phyloP scores from a whole-genome alignment of 2,329 filamentous ascomycete genomes.

The Aspergillus pseudoglaucus region DNA sequence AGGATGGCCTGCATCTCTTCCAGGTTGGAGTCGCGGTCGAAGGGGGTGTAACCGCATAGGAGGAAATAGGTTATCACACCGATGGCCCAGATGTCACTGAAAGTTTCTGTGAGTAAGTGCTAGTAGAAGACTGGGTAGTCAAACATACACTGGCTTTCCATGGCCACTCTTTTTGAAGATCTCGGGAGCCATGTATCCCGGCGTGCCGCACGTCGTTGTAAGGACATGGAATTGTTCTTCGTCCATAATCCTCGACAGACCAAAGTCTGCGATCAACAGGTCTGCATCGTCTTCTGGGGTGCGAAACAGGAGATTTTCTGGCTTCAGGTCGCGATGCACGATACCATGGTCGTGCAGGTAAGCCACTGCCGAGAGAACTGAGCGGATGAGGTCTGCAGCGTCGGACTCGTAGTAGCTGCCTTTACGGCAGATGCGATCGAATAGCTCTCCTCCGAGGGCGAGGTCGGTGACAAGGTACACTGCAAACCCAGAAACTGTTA shows the following conservation, averaged over 20 bases:
- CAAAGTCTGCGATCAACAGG: slow-evolving; percentile 94
- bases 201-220: slow-evolving; percentile 95
- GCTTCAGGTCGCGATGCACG: slow-evolving; percentile 94
- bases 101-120: background rate
- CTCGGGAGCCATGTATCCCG: slow-evolving; percentile 98
- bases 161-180: slow-evolving; percentile 99
- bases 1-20: slow-evolving; percentile 99
- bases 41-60: slow-evolving; percentile 94
- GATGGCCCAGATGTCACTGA: slow-evolving; percentile 87
- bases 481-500: slow-evolving; percentile 23
- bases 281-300: slow-evolving; percentile 98
- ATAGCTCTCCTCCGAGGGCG: slow-evolving; percentile 90
- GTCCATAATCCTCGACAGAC: slow-evolving; percentile 94
- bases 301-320: slow-evolving; percentile 92
- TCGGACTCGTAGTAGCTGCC: slow-evolving; percentile 98
- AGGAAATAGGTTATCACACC: slow-evolving; percentile 99
- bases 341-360: slow-evolving; percentile 99
- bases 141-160: slow-evolving; percentile 79
- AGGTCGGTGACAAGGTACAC: slow-evolving; percentile 97
- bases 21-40: slow-evolving; percentile 93
- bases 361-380: slow-evolving; percentile 92
- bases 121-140: background rate
- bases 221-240: slow-evolving; percentile 97
- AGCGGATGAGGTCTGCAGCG: slow-evolving; percentile 88
- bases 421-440: slow-evolving; percentile 97